Conservation (phyloP, 345 rosid genomes). For the Excoecaria agallocha region DNA sequence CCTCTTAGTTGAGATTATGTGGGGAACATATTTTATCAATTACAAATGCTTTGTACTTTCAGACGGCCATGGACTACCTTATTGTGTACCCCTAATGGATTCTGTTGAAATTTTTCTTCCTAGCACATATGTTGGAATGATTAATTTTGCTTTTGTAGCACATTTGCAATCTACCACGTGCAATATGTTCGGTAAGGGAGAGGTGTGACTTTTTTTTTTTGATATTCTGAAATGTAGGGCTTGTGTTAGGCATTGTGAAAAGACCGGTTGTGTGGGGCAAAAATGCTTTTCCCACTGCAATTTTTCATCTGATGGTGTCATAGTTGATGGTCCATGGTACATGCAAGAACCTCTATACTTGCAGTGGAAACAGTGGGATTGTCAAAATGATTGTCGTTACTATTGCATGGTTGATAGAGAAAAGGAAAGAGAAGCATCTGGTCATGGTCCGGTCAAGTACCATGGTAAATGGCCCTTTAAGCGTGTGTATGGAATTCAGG, state of each 20-base stretch:
- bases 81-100: neutral
- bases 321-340: slow-evolving; percentile 73
- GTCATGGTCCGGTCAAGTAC: slow-evolving; percentile 71
- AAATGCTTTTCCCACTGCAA: slow-evolving; percentile 78
- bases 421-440: slow-evolving; percentile 60
- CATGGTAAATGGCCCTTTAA: slow-evolving; percentile 87
- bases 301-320: slow-evolving; percentile 74
- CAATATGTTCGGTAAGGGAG: neutral
- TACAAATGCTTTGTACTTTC: neutral
- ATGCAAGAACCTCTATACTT: slow-evolving; percentile 83
- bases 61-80: neutral
- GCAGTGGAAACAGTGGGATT: slow-evolving; percentile 86
- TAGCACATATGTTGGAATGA: neutral
- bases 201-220: neutral
- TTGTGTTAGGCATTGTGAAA: slow-evolving; percentile 70
- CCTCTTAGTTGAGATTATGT: neutral
- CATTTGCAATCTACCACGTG: neutral
- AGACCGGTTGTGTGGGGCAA: slow-evolving; percentile 73
- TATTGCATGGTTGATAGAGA: slow-evolving; percentile 84
- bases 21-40: neutral
- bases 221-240: slow-evolving; percentile 37
- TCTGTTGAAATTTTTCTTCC: neutral
- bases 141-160: neutral
- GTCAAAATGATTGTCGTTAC: slow-evolving; percentile 60
- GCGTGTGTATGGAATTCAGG: slow-evolving; percentile 83